Percentiles rank a stretch among this genome's conserved stretches.
Conservation (phyloP, 169 alveolate species). For the Cryptosporidium ubiquitum region DNA sequence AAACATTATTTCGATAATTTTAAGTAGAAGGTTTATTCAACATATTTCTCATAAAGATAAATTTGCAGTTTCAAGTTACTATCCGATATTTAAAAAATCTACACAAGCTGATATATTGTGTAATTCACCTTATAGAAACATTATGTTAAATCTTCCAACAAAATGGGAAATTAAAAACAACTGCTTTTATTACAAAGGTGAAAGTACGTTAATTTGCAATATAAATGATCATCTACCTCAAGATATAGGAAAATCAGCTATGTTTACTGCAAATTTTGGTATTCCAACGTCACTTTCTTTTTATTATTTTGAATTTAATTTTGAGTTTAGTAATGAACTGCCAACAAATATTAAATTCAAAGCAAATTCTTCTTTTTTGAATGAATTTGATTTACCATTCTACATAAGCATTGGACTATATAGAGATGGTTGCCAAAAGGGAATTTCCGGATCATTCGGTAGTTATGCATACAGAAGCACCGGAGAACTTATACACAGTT, state of each 20-base stretch:
- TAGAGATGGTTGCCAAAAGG: conserved; percentile 74
- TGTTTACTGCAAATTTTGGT: conserved; percentile 8
- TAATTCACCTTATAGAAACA: conserved; percentile 8
- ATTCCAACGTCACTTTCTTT: conserved; percentile 25
- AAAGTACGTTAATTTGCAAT: neutral
- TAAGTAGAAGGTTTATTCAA: conserved; percentile 51
- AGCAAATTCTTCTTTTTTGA: neutral
- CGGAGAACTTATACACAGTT: conserved; percentile 43
- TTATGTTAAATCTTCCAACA: conserved; percentile 26
- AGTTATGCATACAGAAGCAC: conserved; percentile 76
- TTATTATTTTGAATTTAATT: conserved; percentile 40
- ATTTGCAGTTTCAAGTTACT: neutral
- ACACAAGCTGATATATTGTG: conserved; percentile 28
- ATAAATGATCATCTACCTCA: neutral
- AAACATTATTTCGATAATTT: neutral
- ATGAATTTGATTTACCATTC: neutral
- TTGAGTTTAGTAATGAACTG: neutral
- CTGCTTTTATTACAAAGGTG: neutral
- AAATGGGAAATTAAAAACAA: neutral
- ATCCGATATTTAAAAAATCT: conserved; percentile 16
- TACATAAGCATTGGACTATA: conserved; percentile 61
- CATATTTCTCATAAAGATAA: neutral
- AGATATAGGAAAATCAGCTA: neutral
- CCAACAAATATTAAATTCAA: neutral
- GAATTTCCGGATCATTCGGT: conserved; percentile 71